Percentiles rank a stretch among this genome's conserved stretches.
These are phyloP conservation scores for Bisporella sp. DNA, from an alignment of 2,329 filamentous ascomycete genomes.

Conservation along the genomic window DNA sequence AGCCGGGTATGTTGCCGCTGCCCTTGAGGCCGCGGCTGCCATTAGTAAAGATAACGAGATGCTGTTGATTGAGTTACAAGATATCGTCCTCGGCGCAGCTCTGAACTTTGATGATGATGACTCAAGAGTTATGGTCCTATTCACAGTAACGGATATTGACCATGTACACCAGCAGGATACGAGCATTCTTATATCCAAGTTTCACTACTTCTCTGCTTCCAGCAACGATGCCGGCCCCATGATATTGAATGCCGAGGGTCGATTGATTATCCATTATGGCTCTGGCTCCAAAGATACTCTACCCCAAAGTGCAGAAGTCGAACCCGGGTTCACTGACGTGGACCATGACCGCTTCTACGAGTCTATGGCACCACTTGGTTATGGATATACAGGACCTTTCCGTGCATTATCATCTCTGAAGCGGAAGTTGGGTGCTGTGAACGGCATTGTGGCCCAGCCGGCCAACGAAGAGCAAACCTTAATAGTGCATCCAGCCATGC, in stretches of 20 bases:
- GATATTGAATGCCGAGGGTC: background rate
- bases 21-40: conserved; percentile 32
- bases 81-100: background rate
- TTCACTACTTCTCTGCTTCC: background rate
- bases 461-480: background rate
- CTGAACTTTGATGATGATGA: background rate
- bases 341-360: conserved; percentile 18
- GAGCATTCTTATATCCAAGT: background rate
- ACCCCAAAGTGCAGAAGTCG: background rate
- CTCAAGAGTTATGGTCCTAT: background rate
- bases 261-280: background rate
- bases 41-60: background rate
- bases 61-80: background rate
- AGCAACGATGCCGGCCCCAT: background rate
- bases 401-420: background rate
- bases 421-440: background rate
- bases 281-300: background rate
- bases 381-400: conserved; percentile 4
- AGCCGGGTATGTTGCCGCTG: conserved; percentile 40
- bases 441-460: background rate
- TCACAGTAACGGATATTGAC: background rate
- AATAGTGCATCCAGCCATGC: conserved; percentile 45
- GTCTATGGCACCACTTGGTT: background rate
- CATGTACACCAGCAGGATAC: background rate
- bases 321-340: background rate